Evolutionary conservation across 2,329 filamentous ascomycete genomes (phyloP).

Genomic region (Cercospora sp.): DNA sequence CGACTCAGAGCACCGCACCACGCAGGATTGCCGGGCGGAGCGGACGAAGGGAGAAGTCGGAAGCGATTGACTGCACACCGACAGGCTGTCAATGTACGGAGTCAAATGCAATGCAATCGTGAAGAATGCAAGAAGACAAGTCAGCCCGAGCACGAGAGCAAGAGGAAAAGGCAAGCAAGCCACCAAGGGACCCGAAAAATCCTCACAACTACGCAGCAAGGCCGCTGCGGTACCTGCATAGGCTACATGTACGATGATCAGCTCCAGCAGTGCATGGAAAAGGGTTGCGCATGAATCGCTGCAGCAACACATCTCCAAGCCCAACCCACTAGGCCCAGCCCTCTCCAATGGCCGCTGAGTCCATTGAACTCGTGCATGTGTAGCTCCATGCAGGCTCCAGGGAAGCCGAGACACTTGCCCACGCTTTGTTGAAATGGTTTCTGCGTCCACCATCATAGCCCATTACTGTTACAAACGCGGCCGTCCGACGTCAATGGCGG

Average conservation of each 20-base stretch:
- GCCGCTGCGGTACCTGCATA: slow-evolving; percentile 4
- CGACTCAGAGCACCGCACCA: not conserved
- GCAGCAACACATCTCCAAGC: not conserved
- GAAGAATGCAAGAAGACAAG: not conserved
- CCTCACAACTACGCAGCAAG: not conserved
- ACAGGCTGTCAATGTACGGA: not conserved
- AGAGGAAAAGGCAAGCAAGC: not conserved
- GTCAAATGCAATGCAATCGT: not conserved
- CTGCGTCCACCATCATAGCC: not conserved
- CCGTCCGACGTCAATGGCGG: not conserved
- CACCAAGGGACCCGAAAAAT: not conserved
- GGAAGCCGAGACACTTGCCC: not conserved
- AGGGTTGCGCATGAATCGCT: not conserved
- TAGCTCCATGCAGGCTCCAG: not conserved
- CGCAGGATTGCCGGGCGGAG: not conserved
- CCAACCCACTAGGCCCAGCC: not conserved
- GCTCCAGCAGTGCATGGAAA: slow-evolving; percentile 6
- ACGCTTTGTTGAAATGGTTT: not conserved
- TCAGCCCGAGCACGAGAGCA: not conserved
- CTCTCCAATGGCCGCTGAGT: not conserved
- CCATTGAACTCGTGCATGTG: not conserved
- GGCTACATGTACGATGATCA: slow-evolving; percentile 21
- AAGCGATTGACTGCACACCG: not conserved
- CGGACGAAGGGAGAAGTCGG: not conserved
- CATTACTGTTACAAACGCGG: not conserved